phyloP scores from a whole-genome alignment of 306 rosid species.

The Parietaria judaica region DNA sequence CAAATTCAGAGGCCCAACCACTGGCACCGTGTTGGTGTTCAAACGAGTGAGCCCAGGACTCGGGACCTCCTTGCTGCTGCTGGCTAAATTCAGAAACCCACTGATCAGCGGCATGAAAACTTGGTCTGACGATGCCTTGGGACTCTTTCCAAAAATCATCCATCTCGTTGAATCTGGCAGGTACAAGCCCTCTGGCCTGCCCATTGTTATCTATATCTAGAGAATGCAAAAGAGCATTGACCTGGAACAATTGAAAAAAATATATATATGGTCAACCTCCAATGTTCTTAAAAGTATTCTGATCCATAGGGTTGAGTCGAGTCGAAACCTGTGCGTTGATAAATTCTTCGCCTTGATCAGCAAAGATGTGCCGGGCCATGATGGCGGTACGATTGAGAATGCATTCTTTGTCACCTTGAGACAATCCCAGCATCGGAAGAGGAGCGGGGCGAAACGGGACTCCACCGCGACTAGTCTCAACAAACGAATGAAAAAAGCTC shows the following conservation, averaged over 20 bases:
- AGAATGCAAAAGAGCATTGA: slow-evolving; percentile 81
- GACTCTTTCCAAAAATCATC: slow-evolving; percentile 94
- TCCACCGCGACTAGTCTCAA: slow-evolving; percentile 87
- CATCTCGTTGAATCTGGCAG: slow-evolving; percentile 66
- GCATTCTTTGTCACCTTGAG: slow-evolving; percentile 91
- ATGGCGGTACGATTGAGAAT: slow-evolving; percentile 93
- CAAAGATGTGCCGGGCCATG: slow-evolving; percentile 98
- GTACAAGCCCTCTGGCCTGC: slow-evolving; percentile 45
- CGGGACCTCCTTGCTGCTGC: slow-evolving; percentile 54
- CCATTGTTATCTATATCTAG: slow-evolving; percentile 66
- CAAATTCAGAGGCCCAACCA: slow-evolving; percentile 97
- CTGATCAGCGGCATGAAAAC: slow-evolving; percentile 51
- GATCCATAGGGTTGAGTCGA: background rate
- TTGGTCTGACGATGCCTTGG: slow-evolving; percentile 58
- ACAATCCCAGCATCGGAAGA: slow-evolving; percentile 80
- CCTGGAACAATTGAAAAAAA: slow-evolving; percentile 35
- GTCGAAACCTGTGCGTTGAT: slow-evolving; percentile 75
- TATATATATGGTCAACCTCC: background rate
- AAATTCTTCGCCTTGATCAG: slow-evolving; percentile 85
- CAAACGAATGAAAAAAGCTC: slow-evolving; percentile 81
- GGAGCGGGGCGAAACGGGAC: slow-evolving; percentile 75
- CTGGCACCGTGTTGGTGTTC: slow-evolving; percentile 76
- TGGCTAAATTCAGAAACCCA: slow-evolving; percentile 78
- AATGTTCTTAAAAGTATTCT: background rate
- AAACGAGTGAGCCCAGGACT: slow-evolving; percentile 76